Conservation (phyloP, 805 yeast genomes). For the Tetrapisispora namnaoensis region DNA sequence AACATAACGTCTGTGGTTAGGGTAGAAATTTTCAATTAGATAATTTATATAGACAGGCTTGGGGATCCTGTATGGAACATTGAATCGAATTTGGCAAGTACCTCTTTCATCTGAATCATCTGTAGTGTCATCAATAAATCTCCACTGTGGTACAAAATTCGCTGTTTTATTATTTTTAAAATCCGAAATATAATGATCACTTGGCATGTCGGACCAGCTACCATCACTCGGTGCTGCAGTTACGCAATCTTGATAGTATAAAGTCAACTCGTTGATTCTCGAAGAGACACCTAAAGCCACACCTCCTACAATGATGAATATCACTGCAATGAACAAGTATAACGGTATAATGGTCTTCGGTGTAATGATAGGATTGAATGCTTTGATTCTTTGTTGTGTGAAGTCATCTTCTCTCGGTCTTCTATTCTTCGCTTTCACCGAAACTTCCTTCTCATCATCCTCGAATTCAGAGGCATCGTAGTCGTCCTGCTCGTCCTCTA, state of each 20-base stretch:
- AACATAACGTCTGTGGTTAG: constrained; percentile 91
- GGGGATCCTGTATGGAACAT: constrained; percentile 58
- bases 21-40: constrained; percentile 78
- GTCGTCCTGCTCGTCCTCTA: constrained; percentile 16
- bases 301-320: constrained; percentile 86
- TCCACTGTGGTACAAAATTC: constrained; percentile 55
- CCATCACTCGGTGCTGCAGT: constrained; percentile 36
- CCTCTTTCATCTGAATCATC: constrained; percentile 45
- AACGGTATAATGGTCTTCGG: constrained; percentile 84
- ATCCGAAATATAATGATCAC: constrained; percentile 43
- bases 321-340: constrained; percentile 59
- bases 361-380: constrained; percentile 73
- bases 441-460: constrained; percentile 31
- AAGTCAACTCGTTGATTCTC: constrained; percentile 57
- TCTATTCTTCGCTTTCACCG: constrained; percentile 39
- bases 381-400: constrained; percentile 52
- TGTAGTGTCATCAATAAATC: constrained; percentile 34
- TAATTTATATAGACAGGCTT: constrained; percentile 73
- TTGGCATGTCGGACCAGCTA: constrained; percentile 44
- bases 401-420: constrained; percentile 68
- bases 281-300: constrained; percentile 64
- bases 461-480: constrained; percentile 29
- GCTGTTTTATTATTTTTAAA: constrained; percentile 39
- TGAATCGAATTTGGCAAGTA: constrained; percentile 65
- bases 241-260: constrained; percentile 71